Percentiles rank a stretch among this genome's conserved stretches.
Evolutionary conservation across 345 rosid genomes (phyloP).

Genomic region (Euclidium syriacum): DNA sequence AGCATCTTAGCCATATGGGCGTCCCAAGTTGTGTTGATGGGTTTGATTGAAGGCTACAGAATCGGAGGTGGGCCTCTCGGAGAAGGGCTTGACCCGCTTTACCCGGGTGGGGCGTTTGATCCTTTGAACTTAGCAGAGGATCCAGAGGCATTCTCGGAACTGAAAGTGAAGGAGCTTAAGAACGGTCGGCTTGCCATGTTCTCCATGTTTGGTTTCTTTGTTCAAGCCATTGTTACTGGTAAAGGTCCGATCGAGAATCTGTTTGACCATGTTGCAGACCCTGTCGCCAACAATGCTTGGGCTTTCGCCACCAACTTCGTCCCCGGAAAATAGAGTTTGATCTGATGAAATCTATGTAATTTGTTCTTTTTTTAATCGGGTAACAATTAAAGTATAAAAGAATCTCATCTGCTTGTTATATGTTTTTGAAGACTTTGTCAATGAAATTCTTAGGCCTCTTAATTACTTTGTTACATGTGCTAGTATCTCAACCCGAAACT

Average conservation of each 20-base stretch:
- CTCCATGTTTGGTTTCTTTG: slow-evolving; percentile 51
- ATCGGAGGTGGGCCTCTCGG: slow-evolving; percentile 49
- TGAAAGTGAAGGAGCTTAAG: slow-evolving; percentile 45
- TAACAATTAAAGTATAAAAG: no score
- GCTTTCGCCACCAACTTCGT: slow-evolving; percentile 46
- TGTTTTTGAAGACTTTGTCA: no score
- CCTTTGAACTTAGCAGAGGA: slow-evolving; percentile 48
- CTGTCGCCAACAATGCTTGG: slow-evolving; percentile 50
- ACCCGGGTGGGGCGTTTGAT: slow-evolving; percentile 51
- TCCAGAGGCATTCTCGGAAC: slow-evolving; percentile 43
- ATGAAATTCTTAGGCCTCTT: no score
- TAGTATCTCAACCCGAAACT: no score
- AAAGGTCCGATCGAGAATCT: slow-evolving; percentile 45
- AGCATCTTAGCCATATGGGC: slow-evolving; percentile 50
- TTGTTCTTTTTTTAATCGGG: neutral
- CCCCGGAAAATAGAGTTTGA: slow-evolving; percentile 37
- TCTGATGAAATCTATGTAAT: neutral
- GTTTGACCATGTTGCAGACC: slow-evolving; percentile 39
- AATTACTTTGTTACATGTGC: no score
- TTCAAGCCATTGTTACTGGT: slow-evolving; percentile 47
- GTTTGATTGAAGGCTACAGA: slow-evolving; percentile 45
- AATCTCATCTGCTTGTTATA: no score
- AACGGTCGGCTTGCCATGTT: slow-evolving; percentile 45
- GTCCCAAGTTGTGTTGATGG: slow-evolving; percentile 41
- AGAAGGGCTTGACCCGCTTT: slow-evolving; percentile 43